These are phyloP conservation scores for Oligophagozyma castellii DNA, from an alignment of 1,139 yeast genomes.

Conservation along the genomic window DNA sequence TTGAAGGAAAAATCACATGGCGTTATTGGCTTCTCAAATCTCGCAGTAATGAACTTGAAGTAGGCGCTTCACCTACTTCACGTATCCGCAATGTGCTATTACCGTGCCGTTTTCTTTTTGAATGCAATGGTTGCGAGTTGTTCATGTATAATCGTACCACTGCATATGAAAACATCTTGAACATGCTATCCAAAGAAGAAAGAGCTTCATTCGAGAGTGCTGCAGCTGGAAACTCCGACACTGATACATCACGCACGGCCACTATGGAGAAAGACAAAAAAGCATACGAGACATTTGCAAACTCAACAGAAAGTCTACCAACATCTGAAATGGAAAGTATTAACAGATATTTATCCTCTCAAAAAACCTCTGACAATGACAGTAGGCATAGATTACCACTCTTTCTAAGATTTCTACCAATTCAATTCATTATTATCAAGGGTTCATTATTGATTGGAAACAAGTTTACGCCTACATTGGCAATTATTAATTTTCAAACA, in stretches of 20 bases:
- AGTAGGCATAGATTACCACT: conserved; percentile 5
- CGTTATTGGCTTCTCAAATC: conserved; percentile 65
- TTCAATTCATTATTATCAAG: conserved; percentile 42
- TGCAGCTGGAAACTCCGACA: conserved; percentile 9
- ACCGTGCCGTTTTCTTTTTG: conserved; percentile 47
- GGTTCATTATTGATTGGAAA: conserved; percentile 77
- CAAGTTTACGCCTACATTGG: conserved; percentile 55
- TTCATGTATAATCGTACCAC: conserved; percentile 66
- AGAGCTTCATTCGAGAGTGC: conserved; percentile 18
- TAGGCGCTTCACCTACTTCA: conserved; percentile 12
- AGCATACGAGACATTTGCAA: conserved; percentile 2
- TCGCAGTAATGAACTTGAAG: conserved; percentile 31
- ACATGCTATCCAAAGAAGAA: conserved; percentile 27
- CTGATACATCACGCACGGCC: conserved; percentile 7
- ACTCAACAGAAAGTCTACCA: conserved; percentile 1
- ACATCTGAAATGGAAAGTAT: conserved; percentile 3
- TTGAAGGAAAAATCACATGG: conserved; percentile 75
- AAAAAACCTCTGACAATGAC: conserved; percentile 5
- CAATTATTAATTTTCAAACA: conserved; percentile 45
- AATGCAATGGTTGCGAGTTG: conserved; percentile 65
- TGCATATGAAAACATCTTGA: conserved; percentile 59
- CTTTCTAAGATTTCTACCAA: conserved; percentile 39
- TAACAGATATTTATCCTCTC: conserved; percentile 7
- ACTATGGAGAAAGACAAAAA: conserved; percentile 3
- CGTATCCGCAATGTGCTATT: conserved; percentile 34